Evolutionary conservation across 345 rosid species (phyloP), one percentile per base, ranked within the genome.

Genomic region (Cardiospermum halicacabum): DNA sequence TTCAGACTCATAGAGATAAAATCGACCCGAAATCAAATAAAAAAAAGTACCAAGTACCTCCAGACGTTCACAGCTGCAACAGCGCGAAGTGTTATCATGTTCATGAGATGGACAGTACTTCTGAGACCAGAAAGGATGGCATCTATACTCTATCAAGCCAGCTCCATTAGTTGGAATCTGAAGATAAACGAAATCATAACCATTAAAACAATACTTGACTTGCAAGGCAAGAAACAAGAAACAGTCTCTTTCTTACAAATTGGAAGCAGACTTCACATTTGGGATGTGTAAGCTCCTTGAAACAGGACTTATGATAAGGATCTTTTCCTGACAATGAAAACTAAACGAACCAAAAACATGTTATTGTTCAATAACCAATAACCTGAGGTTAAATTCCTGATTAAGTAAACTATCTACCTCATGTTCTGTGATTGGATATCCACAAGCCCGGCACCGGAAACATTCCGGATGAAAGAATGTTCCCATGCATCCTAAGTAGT

Each of bases 41-140:
- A n/a, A n/a, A n/a, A n/a, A n/a, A n/a, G n/a, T n/a, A n/a, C n/a
- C n/a, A n/a, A 60, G 51, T 85, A 93, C 98, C 96, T 94, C 96
- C 62, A 94, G 66, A 32, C 99, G 96, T 40, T 94, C 99, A 27
- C 99, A 94, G 67, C 97, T 94, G 62, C 96, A 91, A 81, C 97
- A 91, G 39, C 97, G 85, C 66, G 95, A 82, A 0, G 99, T 94
- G 71, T 56, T 68, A 59, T 94, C 97, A 25, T 79, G 83, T 68
- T 94, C 99, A 16, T 91, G 99, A 19, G 91, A 77, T 3, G 99
- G 97, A 26, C 97, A 94, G 50, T 89, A 91, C 74, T 89, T 94
- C 62, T 94, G 99, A 72, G 84, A 82, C 99, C 99, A 94, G 77
- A 85, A 91, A 21, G 97, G 99, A 72, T 94, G 99, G 67, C 97